Evolutionary conservation across 495 filamentous ascomycete genomes (phyloP).

Genomic region (Penicillium pulvis): DNA sequence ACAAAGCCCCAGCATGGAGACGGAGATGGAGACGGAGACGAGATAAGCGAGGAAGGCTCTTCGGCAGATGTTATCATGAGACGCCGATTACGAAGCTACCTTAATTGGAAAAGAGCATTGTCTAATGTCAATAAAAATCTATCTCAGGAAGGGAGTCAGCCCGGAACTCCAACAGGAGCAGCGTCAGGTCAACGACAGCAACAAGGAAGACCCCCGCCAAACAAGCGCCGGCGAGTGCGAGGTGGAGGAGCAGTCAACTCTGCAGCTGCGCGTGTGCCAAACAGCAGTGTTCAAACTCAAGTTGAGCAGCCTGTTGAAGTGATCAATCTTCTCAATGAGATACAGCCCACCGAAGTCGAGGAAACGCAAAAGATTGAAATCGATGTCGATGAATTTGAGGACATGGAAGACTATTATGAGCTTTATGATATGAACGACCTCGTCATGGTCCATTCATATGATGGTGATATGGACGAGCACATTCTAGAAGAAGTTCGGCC

Average conservation of each 20-base stretch:
- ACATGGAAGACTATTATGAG: conserved; percentile 89
- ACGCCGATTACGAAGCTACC: conserved; percentile 80
- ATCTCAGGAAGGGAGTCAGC: conserved; percentile 20
- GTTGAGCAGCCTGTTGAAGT: conserved; percentile 81
- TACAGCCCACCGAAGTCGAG: conserved; percentile 67
- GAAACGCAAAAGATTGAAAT: conserved; percentile 71
- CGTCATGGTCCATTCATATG: conserved; percentile 87
- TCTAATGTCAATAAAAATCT: conserved; percentile 84
- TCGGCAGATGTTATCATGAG: conserved; percentile 89
- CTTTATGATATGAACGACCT: conserved; percentile 91
- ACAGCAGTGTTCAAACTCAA: conserved; percentile 72
- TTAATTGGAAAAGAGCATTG: conserved; percentile 90
- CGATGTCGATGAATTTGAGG: conserved; percentile 77
- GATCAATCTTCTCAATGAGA: conserved; percentile 62
- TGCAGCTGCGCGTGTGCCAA: conserved; percentile 56
- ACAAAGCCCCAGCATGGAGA: background rate
- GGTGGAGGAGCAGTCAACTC: conserved; percentile 68
- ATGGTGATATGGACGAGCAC: conserved; percentile 94
- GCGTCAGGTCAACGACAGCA: conserved; percentile 35
- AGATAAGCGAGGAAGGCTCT: conserved; percentile 47
- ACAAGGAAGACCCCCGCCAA: conserved; percentile 69
- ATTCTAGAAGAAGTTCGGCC: conserved; percentile 91
- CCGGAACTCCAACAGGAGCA: conserved; percentile 24
- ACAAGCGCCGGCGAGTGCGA: conserved; percentile 87
- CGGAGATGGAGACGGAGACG: conserved; percentile 36